Evolutionary conservation across 768 basidiomycete genomes (phyloP).

Genomic region (Cystobasidium tubakii): DNA sequence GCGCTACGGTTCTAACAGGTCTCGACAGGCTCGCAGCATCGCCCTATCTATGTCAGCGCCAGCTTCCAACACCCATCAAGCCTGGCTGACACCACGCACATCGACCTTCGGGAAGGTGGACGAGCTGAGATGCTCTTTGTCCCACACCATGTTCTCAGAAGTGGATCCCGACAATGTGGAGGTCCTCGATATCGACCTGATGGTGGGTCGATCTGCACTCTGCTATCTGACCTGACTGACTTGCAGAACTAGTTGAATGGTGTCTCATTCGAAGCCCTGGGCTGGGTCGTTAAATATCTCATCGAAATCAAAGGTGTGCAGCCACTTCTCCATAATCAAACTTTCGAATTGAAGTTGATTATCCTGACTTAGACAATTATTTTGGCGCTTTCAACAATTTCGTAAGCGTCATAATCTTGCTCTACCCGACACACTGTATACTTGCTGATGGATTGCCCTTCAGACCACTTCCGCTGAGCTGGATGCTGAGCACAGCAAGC

Average conservation of each 20-base stretch:
- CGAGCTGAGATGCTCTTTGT: conserved; percentile 59
- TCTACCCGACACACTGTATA: not conserved
- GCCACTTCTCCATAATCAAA: too few species aligned
- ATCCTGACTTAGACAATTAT: conserved; percentile 65
- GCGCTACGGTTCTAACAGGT: not conserved
- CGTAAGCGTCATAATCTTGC: conserved; percentile 54
- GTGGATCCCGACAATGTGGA: conserved; percentile 69
- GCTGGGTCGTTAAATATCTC: conserved; percentile 82
- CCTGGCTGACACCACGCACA: conserved; percentile 61
- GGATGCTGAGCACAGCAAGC: not conserved
- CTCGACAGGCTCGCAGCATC: conserved; percentile 50
- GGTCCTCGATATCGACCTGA: conserved; percentile 63
- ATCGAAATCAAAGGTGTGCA: conserved; percentile 61
- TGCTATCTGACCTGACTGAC: conserved; percentile 25
- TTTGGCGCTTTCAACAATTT: conserved; percentile 91
- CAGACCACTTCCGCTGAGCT: conserved; percentile 7
- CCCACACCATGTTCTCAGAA: conserved; percentile 68
- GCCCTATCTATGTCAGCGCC: conserved; percentile 65
- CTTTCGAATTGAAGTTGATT: not conserved
- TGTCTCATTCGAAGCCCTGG: conserved; percentile 64
- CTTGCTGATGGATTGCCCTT: not conserved
- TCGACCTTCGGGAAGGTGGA: conserved; percentile 62
- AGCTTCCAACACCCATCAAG: conserved; percentile 77
- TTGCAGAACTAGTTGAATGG: conserved; percentile 53
- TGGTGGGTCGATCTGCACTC: conserved; percentile 51